A percentile compares a stretch with the other conserved stretches of the same genome.
These are phyloP conservation scores for Pythium vanterpoolii DNA, from an alignment of 352 stramenopile species.

Conservation along the genomic window DNA sequence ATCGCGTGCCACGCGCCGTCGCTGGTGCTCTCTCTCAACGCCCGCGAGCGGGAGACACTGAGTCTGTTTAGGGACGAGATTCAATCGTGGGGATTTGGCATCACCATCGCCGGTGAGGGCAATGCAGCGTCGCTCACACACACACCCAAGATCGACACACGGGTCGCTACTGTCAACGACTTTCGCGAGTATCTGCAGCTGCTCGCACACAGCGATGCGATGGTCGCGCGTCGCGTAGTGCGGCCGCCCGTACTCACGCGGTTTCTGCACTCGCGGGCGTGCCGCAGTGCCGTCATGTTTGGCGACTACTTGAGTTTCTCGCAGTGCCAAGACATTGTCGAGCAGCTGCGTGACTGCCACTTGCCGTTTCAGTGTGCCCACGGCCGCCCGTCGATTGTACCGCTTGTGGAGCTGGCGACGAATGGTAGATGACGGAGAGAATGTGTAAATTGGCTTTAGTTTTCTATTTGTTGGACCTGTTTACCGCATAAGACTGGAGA, in stretches of 20 bases:
- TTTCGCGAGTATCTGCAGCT: constrained; percentile 86
- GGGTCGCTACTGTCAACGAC: constrained; percentile 57
- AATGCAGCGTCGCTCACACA: constrained; percentile 27
- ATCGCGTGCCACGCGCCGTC: constrained; percentile 48
- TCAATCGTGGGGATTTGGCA: constrained; percentile 80
- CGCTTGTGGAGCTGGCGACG: constrained; percentile 65
- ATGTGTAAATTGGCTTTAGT: not conserved
- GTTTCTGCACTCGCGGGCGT: constrained; percentile 86
- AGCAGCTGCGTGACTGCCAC: constrained; percentile 67
- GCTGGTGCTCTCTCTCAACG: constrained; percentile 54
- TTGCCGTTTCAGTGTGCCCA: constrained; percentile 91
- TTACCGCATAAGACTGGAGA: not conserved
- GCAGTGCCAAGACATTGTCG: constrained; percentile 71
- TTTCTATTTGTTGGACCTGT: constrained; percentile 14
- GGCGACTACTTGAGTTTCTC: constrained; percentile 73
- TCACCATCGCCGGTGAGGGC: constrained; percentile 30
- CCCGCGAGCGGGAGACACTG: constrained; percentile 44
- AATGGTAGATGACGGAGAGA: not conserved
- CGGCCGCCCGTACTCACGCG: constrained; percentile 76
- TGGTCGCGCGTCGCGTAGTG: constrained; percentile 23
- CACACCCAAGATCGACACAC: constrained; percentile 72
- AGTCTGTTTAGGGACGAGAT: constrained; percentile 46
- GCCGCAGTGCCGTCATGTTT: constrained; percentile 93
- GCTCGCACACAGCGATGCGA: constrained; percentile 30
- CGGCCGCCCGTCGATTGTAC: constrained; percentile 84